phyloP scores from a whole-genome alignment of 2,329 filamentous ascomycete species.

The Colletotrichum sp. region DNA sequence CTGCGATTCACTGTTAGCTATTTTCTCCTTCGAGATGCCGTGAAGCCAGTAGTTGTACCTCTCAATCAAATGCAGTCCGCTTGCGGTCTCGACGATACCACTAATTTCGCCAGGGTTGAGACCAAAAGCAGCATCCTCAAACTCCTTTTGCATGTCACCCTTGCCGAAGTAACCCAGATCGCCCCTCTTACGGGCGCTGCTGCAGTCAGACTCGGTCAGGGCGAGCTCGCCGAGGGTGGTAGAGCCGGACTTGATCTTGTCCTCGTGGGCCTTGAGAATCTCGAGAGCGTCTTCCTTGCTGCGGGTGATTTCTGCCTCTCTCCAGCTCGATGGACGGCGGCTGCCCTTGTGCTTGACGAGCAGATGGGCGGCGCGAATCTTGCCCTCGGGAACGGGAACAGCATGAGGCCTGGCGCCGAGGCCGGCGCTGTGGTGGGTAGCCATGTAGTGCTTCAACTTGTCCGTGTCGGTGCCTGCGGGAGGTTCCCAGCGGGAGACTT shows the following conservation, averaged over 20 bases:
- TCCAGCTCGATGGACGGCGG: conserved; percentile 90
- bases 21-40: background rate
- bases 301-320: conserved; percentile 85
- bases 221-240: conserved; percentile 82
- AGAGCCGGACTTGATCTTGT: conserved; percentile 74
- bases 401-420: conserved; percentile 43
- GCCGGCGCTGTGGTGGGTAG: conserved; percentile 76
- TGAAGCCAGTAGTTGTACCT: conserved; percentile 60
- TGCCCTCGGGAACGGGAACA: conserved; percentile 64
- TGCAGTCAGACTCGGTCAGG: conserved; percentile 90
- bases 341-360: conserved; percentile 93
- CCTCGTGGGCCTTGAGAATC: conserved; percentile 78
- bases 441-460: conserved; percentile 94
- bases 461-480: conserved; percentile 88
- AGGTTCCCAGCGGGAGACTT: conserved; percentile 94
- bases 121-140: conserved; percentile 94
- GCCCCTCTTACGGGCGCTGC: conserved; percentile 90
- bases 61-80: conserved; percentile 94
- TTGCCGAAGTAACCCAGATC: conserved; percentile 94
- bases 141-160: conserved; percentile 98
- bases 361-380: conserved; percentile 92
- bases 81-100: conserved; percentile 87
- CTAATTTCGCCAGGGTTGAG: conserved; percentile 88
- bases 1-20: conserved; percentile 63
- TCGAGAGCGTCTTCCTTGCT: conserved; percentile 83